Evolutionary conservation across 257 asterid genomes (phyloP), one percentile per base, ranked within the genome.

Genomic region (Fraxinus anomala): DNA sequence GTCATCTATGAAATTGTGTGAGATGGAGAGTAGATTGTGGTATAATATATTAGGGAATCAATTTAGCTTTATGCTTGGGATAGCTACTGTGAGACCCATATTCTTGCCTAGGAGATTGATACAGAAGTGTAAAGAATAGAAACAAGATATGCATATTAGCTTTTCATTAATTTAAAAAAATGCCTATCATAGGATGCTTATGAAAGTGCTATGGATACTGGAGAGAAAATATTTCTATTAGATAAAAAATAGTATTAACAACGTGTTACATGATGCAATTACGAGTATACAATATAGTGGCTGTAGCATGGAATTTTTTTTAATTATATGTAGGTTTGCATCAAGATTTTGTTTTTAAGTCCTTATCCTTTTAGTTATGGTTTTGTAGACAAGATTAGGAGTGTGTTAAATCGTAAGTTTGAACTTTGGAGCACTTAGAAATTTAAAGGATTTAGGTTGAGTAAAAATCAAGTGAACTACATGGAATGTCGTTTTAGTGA

Each of bases 31-130:
- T 24, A 63, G 69, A 63, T 10, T 23, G 12, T 24, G 17, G 34
- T 63, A 63, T 63, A 63, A 63, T 61, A 63, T 24, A 23, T 9
- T 24, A 24, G 7, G 28, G n/a, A 63, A 63, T 63, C 17, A 3
- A 26, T 63, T 63, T 63, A 23, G 69, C 69, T 24, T 63, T 63
- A 63, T 63, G 69, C 34, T 24, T 26, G 69, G 36, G 69, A 24
- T 63, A 23, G 34, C 36, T 23, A 26, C 14, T 63, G 17, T 10
- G 36, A 3, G 30, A 63, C 17, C 69, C 36, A 24, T 63, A 63
- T 21, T 61, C 17, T 63, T 63, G 33, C 68, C 30, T 21, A 61
- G 67, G 33, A 61, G 14, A 61, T 61, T 61, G 69, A 12, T 17
- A 3, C 19, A 3, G 36, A 12, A 63, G 36, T 63, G 4, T 26